These are phyloP conservation scores for Epipyxis sp. DNA, from an alignment of 108 stramenopile species.

Conservation along the genomic window DNA sequence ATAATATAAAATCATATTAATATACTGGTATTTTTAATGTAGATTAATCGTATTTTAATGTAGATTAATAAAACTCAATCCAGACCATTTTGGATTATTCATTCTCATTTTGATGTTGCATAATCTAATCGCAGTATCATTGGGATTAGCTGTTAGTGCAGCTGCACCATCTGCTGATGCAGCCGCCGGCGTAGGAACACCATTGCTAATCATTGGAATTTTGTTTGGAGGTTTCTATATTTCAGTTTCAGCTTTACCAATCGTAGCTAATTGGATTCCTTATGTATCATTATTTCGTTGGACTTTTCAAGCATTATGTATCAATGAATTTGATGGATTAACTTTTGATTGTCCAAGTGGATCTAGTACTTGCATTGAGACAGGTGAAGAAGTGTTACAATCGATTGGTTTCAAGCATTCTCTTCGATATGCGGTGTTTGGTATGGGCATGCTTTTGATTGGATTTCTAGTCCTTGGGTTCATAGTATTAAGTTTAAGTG, in stretches of 20 bases:
- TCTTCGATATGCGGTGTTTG: neutral
- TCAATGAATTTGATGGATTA: slow-evolving; percentile 7
- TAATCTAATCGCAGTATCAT: neutral
- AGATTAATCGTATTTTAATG: neutral
- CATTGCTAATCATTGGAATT: neutral
- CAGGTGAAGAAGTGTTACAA: neutral
- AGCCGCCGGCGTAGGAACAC: neutral
- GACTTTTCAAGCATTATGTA: neutral
- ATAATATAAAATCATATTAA: no score
- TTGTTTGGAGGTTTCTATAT: slow-evolving; percentile 17
- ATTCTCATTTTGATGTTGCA: neutral
- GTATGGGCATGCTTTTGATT: neutral
- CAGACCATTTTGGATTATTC: neutral
- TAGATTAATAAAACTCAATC: neutral
- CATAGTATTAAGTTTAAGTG: neutral
- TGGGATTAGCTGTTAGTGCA: neutral
- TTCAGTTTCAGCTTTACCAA: neutral
- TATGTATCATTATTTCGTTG: neutral
- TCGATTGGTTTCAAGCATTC: neutral
- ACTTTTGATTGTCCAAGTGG: neutral
- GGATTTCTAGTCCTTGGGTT: neutral
- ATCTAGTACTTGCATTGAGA: neutral
- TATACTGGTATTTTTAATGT: no score
- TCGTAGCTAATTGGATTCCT: neutral
- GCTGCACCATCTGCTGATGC: neutral